These are phyloP conservation scores for Batkoa obscura DNA, from an alignment of 371 early-diverging fungal genomes.

Conservation along the genomic window DNA sequence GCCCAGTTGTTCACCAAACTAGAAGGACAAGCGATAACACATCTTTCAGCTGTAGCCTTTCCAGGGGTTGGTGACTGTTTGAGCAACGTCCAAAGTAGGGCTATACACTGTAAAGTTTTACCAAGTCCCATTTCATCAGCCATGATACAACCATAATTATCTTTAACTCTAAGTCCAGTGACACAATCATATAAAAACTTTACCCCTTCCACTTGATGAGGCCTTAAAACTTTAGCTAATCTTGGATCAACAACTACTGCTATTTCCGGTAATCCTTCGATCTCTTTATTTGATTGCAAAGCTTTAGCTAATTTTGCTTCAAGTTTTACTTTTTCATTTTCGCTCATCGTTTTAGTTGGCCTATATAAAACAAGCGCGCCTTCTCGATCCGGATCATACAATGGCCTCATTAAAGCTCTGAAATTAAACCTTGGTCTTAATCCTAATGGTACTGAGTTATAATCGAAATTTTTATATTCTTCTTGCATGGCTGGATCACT, in stretches of 20 bases:
- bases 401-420: neutral
- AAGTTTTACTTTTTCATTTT: constrained; percentile 18
- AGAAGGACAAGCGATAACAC: constrained; percentile 63
- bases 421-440: neutral
- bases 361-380: constrained; percentile 72
- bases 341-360: constrained; percentile 33
- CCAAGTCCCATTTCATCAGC: constrained; percentile 98
- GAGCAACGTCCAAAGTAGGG: constrained; percentile 87
- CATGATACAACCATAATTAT: constrained; percentile 74
- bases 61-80: constrained; percentile 73
- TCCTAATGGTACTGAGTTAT: neutral
- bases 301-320: constrained; percentile 11
- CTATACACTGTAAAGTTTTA: constrained; percentile 87
- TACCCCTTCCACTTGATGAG: constrained; percentile 92
- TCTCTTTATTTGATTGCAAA: constrained; percentile 26
- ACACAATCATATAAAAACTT: constrained; percentile 82
- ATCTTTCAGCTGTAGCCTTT: constrained; percentile 82
- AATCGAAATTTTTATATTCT: neutral
- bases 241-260: constrained; percentile 68
- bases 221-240: constrained; percentile 64
- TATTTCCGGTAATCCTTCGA: constrained; percentile 22
- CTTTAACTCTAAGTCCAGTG: constrained; percentile 46
- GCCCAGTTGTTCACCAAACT: constrained; percentile 76
- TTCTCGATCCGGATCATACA: constrained; percentile 15
- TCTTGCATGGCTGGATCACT: neutral